phyloP scores from a whole-genome alignment of 805 yeast species.

The Debaryomyces hansenii region DNA sequence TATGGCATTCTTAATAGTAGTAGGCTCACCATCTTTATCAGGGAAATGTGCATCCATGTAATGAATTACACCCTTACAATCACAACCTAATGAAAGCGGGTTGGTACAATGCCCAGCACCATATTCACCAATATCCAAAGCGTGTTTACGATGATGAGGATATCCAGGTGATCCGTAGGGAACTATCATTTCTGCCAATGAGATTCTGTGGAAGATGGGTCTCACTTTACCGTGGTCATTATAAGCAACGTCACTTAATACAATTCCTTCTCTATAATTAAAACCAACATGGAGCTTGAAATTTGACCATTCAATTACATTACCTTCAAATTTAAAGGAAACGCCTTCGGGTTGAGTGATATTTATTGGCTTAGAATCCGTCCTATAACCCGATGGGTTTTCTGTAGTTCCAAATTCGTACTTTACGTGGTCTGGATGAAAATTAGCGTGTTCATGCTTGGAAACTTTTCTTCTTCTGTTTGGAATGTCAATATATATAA shows the following conservation, averaged over 20 bases:
- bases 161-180: conserved; percentile 79
- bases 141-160: conserved; percentile 85
- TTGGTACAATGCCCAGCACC: conserved; percentile 88
- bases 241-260: conserved; percentile 68
- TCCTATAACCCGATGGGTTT: conserved; percentile 54
- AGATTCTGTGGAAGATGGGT: conserved; percentile 76
- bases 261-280: conserved; percentile 85
- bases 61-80: conserved; percentile 83
- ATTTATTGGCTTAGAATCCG: conserved; percentile 63
- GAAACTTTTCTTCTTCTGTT: conserved; percentile 70
- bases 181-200: conserved; percentile 80
- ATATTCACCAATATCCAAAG: conserved; percentile 83
- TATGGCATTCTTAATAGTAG: conserved; percentile 72
- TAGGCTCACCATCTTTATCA: conserved; percentile 65
- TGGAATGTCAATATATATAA: conserved; percentile 75
- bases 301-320: conserved; percentile 75
- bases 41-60: conserved; percentile 79
- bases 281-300: conserved; percentile 78
- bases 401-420: conserved; percentile 55
- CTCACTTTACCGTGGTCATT: conserved; percentile 74
- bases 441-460: conserved; percentile 66
- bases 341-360: conserved; percentile 83
- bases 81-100: conserved; percentile 76
- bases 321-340: conserved; percentile 68
- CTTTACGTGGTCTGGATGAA: conserved; percentile 63